Conservation (phyloP, 2,329 filamentous ascomycete species). For the Colletotrichum sp. region DNA sequence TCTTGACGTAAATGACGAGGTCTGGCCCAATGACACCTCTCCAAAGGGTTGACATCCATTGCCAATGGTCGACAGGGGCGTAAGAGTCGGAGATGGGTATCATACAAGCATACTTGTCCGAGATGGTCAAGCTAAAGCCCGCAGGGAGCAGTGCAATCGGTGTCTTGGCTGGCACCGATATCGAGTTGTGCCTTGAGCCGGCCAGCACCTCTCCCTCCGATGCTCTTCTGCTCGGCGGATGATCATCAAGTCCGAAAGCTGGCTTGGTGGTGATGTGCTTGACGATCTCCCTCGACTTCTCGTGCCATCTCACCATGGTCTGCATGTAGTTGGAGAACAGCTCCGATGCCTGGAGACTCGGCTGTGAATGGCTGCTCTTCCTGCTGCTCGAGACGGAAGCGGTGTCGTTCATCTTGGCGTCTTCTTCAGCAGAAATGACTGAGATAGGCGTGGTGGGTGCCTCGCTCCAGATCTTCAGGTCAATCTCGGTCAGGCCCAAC, state of each 20-base stretch:
- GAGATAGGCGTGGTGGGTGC: constrained; percentile 24
- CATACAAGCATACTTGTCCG: constrained; percentile 74
- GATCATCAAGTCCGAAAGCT: neutral
- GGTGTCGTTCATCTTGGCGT: constrained; percentile 8
- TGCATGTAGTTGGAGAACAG: constrained; percentile 66
- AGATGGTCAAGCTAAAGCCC: constrained; percentile 81
- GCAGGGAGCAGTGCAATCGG: constrained; percentile 77
- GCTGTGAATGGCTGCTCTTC: constrained; percentile 18
- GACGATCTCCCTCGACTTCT: constrained; percentile 73
- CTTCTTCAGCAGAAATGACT: constrained; percentile 18
- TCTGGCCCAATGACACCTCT: constrained; percentile 84
- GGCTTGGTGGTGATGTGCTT: constrained; percentile 44
- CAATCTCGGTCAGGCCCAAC: constrained; percentile 40
- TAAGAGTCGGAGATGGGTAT: constrained; percentile 81
- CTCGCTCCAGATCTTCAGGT: constrained; percentile 49
- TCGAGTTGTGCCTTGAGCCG: neutral
- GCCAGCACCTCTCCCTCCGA: constrained; percentile 10
- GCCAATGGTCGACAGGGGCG: constrained; percentile 88
- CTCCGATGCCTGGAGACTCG: constrained; percentile 31
- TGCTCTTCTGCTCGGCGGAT: constrained; percentile 5
- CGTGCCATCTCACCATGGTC: constrained; percentile 76
- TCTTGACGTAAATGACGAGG: constrained; percentile 71
- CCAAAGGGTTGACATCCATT: constrained; percentile 96
- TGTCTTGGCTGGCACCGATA: constrained; percentile 34
- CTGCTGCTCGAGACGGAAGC: constrained; percentile 8